phyloP scores from a whole-genome alignment of 2,329 filamentous ascomycete species.

The Hirsutella minnesotensis region DNA sequence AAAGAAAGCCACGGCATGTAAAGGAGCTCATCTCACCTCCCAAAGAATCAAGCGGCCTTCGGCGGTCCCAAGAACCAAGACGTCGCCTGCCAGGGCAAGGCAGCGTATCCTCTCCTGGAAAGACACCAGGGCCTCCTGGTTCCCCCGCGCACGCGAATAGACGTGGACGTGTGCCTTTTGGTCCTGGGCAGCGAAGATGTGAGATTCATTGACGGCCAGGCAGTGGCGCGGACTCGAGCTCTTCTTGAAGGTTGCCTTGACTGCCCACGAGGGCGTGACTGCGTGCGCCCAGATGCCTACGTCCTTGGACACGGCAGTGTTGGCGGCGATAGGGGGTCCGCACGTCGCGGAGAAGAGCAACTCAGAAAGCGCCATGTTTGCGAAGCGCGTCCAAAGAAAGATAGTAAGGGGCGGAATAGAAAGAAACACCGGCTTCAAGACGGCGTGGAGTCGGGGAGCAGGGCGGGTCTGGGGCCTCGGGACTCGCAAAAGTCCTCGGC shows the following conservation, averaged over 20 bases:
- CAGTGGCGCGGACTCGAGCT: slow-evolving; percentile 70
- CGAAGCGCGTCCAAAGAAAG: not conserved
- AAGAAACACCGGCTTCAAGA: not conserved
- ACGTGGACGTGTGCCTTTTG: slow-evolving; percentile 91
- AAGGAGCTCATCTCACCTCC: slow-evolving; percentile 53
- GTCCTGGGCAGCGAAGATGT: slow-evolving; percentile 83
- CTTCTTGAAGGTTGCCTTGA: slow-evolving; percentile 79
- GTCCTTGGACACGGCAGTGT: slow-evolving; percentile 59
- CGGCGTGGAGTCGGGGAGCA: not conserved
- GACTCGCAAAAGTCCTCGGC: no score
- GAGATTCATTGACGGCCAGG: slow-evolving; percentile 66
- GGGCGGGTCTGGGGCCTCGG: not conserved
- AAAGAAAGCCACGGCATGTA: slow-evolving; percentile 2
- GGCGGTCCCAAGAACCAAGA: slow-evolving; percentile 70
- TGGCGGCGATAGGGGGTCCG: slow-evolving; percentile 45
- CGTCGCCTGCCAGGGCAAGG: slow-evolving; percentile 57
- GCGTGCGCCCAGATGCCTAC: slow-evolving; percentile 80
- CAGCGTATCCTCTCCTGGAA: slow-evolving; percentile 81
- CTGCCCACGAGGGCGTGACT: slow-evolving; percentile 63
- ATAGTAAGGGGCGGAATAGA: not conserved
- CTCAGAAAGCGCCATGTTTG: slow-evolving; percentile 41
- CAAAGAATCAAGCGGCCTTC: slow-evolving; percentile 81
- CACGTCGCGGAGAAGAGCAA: slow-evolving; percentile 47
- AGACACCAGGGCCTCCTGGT: slow-evolving; percentile 78
- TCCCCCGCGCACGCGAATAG: slow-evolving; percentile 72